phyloP scores from a whole-genome alignment of 179 eudicot genomes.

The Patellifolia procumbens region DNA sequence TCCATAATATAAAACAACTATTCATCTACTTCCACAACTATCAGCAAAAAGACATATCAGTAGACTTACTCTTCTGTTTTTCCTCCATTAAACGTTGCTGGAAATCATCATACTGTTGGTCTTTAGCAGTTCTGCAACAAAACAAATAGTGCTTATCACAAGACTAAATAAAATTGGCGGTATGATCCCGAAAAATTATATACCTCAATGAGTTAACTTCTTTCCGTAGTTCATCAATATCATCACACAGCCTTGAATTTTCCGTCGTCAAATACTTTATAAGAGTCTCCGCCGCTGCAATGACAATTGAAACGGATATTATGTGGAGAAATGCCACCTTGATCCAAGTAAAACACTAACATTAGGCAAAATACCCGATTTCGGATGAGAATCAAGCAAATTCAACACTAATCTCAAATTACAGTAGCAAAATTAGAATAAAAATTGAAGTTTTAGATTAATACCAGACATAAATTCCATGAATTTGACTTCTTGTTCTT shows the following conservation, averaged over 20 bases:
- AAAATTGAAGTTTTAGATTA: not conserved
- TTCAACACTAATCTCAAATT: not conserved
- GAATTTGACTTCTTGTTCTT: conserved; percentile 65
- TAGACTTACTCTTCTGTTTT: conserved; percentile 63
- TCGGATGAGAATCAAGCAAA: not conserved
- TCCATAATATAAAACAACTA: not conserved
- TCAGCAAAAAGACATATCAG: not conserved
- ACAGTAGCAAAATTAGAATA: not conserved
- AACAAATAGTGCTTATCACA: not conserved
- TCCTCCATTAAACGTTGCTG: conserved; percentile 54
- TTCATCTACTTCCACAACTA: no score
- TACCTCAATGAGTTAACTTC: conserved; percentile 60
- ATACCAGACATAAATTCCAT: conserved; percentile 41
- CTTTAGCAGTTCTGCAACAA: conserved; percentile 55
- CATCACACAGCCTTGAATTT: conserved; percentile 43
- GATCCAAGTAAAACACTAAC: not conserved
- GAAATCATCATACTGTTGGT: conserved; percentile 44
- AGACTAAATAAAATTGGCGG: not conserved
- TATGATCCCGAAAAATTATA: conserved; percentile 8
- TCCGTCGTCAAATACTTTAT: conserved; percentile 52
- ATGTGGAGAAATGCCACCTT: not conserved
- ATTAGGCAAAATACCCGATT: not conserved
- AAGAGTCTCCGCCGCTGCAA: conserved; percentile 67
- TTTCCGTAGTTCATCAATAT: conserved; percentile 44
- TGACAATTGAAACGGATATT: not conserved